phyloP scores from a whole-genome alignment of 805 yeast genomes.

The Jamesozyma rosinii region DNA sequence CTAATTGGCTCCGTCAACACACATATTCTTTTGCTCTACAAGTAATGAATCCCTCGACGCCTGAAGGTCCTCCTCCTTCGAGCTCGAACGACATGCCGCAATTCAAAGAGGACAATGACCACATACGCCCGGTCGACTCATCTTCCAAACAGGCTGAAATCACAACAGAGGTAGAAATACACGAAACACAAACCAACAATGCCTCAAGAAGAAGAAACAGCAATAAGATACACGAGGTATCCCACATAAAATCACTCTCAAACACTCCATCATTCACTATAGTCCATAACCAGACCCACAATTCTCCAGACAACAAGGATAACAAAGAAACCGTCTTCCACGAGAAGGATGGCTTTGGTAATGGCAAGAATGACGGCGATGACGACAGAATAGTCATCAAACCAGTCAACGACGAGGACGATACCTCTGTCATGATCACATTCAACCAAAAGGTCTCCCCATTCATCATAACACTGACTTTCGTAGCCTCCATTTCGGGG shows the following conservation, averaged over 20 bases:
- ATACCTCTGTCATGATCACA: slow-evolving; percentile 39
- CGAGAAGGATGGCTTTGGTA: background rate
- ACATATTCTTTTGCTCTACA: too few relatives aligned
- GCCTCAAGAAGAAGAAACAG: background rate
- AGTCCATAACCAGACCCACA: background rate
- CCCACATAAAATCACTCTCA: slow-evolving; percentile 1
- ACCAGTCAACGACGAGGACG: slow-evolving; percentile 42
- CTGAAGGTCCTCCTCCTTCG: too few relatives aligned
- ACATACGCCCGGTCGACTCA: too few relatives aligned
- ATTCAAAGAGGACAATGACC: too few relatives aligned
- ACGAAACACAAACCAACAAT: too few relatives aligned
- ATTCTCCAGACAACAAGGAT: background rate
- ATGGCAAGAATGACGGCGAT: background rate
- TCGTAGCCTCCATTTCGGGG: slow-evolving; percentile 82
- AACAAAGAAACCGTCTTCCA: too few relatives aligned
- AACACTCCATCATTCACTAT: slow-evolving; percentile 2
- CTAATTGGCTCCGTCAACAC: too few relatives aligned
- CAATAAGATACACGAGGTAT: background rate
- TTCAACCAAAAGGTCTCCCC: slow-evolving; percentile 49
- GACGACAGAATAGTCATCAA: slow-evolving; percentile 17
- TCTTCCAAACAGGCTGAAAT: too few relatives aligned
- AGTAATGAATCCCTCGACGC: too few relatives aligned
- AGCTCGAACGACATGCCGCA: too few relatives aligned
- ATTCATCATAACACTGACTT: slow-evolving; percentile 58
- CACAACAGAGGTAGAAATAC: too few relatives aligned